phyloP scores from a whole-genome alignment of 2,329 filamentous ascomycete species.

The Furcasterigmium furcatum region DNA sequence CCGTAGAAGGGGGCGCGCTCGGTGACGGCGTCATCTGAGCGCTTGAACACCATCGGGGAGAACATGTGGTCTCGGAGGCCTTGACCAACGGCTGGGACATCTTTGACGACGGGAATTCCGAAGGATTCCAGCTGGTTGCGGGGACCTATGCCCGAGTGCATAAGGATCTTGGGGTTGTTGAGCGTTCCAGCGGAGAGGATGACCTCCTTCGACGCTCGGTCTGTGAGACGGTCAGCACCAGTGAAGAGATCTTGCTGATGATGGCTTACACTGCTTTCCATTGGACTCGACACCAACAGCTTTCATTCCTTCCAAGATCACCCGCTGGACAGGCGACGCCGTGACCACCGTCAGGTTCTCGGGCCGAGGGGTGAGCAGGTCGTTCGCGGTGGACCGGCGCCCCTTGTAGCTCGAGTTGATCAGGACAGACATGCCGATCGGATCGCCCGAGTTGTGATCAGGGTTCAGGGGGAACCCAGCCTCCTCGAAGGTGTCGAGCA shows the following conservation, averaged over 20 bases:
- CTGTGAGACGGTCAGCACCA: too few species aligned
- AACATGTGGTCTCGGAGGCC: conserved; percentile 60
- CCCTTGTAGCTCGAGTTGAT: conserved; percentile 48
- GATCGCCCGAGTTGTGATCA: conserved; percentile 57
- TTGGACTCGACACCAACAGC: conserved; percentile 40
- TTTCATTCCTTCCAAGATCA: conserved; percentile 42
- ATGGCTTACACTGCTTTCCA: conserved; percentile 33
- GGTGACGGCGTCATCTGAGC: conserved; percentile 8
- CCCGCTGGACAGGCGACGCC: conserved; percentile 39
- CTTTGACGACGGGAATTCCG: conserved; percentile 38
- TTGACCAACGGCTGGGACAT: conserved; percentile 72
- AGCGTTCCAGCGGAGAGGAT: conserved; percentile 38
- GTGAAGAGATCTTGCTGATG: too few species aligned
- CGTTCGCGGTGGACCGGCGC: conserved; percentile 44
- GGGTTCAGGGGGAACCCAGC: conserved; percentile 46
- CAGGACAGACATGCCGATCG: conserved; percentile 49
- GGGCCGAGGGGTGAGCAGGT: conserved; percentile 39
- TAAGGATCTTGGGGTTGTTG: conserved; percentile 37
- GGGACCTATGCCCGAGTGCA: conserved; percentile 41
- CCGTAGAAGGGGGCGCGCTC: conserved; percentile 1
- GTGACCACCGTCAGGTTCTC: conserved; percentile 52
- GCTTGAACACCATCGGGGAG: conserved; percentile 9
- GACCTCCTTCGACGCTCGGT: conserved; percentile 28
- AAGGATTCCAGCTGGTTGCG: conserved; percentile 25
- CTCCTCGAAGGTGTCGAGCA: conserved; percentile 44